A percentile compares a stretch with the other conserved stretches of the same genome.
Evolutionary conservation across 345 rosid genomes (phyloP).

Genomic region (Gossypium anomalum): DNA sequence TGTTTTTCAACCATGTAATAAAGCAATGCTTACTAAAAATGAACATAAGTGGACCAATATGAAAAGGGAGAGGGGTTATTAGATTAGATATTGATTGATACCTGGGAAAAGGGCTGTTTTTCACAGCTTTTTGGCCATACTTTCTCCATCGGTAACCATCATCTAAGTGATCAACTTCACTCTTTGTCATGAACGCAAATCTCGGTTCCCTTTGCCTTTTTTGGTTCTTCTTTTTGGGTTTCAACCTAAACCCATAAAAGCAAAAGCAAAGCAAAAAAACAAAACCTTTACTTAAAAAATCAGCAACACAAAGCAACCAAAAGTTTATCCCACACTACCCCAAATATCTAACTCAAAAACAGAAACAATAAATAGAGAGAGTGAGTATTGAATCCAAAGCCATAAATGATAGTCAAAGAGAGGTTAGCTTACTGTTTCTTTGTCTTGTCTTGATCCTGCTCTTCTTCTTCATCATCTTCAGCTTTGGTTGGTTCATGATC

Average conservation of each 20-base stretch:
- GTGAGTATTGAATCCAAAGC: background rate
- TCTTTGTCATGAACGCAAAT: conserved; percentile 96
- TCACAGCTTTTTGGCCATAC: conserved; percentile 98
- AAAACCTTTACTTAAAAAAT: background rate
- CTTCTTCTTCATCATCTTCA: conserved; percentile 43
- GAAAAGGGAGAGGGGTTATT: background rate
- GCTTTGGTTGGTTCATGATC: conserved; percentile 31
- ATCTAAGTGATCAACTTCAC: conserved; percentile 91
- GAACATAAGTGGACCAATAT: background rate
- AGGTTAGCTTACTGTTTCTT: conserved; percentile 65
- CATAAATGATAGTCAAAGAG: background rate
- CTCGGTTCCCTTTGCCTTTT: conserved; percentile 77
- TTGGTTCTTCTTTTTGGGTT: conserved; percentile 78
- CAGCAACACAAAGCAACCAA: background rate
- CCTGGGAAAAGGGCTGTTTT: conserved; percentile 97
- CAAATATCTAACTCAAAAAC: background rate
- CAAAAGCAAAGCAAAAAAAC: background rate
- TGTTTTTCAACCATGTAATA: conserved; percentile 25
- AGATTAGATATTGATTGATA: conserved; percentile 18
- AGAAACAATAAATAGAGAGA: background rate
- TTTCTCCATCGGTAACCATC: conserved; percentile 98
- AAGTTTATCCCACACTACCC: background rate
- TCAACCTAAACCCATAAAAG: conserved; percentile 53
- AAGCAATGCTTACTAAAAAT: background rate
- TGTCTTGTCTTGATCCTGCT: conserved; percentile 42